Base-by-base conservation (phyloP, 345 rosid genomes). In the Abelmoschus esculentus region DNA sequence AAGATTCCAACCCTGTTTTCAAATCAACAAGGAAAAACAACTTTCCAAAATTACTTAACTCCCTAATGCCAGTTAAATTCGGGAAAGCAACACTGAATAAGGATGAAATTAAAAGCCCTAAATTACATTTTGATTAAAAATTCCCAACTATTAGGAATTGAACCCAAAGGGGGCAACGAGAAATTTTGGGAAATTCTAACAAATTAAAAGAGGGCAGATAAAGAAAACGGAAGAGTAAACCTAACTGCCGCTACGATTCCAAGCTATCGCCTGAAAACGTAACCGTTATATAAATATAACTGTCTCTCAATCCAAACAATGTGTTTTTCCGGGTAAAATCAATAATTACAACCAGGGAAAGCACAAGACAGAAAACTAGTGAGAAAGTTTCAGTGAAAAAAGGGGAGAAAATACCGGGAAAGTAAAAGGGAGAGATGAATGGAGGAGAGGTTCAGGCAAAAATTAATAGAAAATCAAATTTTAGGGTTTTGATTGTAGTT, bases 121-220 rank as follows among this genome's bases (percentile, higher is more conserved):
- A 13, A 42, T 42, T 42, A 42, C 9, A 42, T 42, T 36, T 61
- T 10, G 40, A 61, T 61, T 61, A 61, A 61, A 61, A 61, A 28
- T 53, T 69, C 53, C 65, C 77, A 44, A 68, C 71, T 67, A 17
- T 17, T 79, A 75, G 84, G 88, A 84, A 74, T 80, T 75, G 67
- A 62, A 66, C 67, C 42, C 18, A 60, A 31, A 67, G 26, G 29
- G 29, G 40, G 67, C 63, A 60, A 66, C 19, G 44, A 63, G 17
- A 4, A 34, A 49, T 70, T 9, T 22, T 14, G 13, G 54, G 31
- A 15, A 34, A 63, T 15, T 14, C 71, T 9, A 31, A 68, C 31
- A 13, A n/a, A 19, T 40, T 14, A 44, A 5, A 17, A 50, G 12
- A 32, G 69, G 61, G 46, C 32, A 49, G 55, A n/a, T 66, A 40